Percentiles rank a stretch among this genome's conserved stretches.
Conservation (phyloP, 805 yeast genomes). For the Zygotorulaspora chibaensis region DNA sequence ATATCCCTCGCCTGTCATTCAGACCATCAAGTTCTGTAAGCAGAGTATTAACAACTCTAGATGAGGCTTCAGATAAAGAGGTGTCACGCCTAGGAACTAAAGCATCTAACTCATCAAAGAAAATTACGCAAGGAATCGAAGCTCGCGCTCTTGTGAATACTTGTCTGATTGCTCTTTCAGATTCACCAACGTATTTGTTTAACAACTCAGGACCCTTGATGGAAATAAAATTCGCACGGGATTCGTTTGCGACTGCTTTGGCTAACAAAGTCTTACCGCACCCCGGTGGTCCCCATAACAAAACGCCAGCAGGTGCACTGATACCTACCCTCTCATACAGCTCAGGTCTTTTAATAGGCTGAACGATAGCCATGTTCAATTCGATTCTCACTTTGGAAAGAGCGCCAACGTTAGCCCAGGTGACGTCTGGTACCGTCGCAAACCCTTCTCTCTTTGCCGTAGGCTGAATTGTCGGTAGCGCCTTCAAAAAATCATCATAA, state of each 20-base stretch:
- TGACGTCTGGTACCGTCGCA: conserved; percentile 96
- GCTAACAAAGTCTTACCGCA: conserved; percentile 97
- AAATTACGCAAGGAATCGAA: conserved; percentile 88
- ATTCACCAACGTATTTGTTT: conserved; percentile 94
- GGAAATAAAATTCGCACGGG: conserved; percentile 91
- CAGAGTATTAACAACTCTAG: conserved; percentile 90
- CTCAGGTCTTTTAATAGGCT: conserved; percentile 91
- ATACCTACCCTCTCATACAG: conserved; percentile 87
- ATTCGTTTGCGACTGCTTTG: conserved; percentile 96
- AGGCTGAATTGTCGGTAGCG: conserved; percentile 92
- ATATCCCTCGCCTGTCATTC: conserved; percentile 87
- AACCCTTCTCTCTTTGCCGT: conserved; percentile 98
- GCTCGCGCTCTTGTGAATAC: conserved; percentile 91
- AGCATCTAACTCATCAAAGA: conserved; percentile 95
- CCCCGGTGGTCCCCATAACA: conserved; percentile 99
- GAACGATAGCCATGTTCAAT: conserved; percentile 94
- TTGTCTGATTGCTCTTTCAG: conserved; percentile 89
- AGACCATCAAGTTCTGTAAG: conserved; percentile 94
- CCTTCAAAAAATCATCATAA: conserved; percentile 74
- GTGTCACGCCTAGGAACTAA: conserved; percentile 91
- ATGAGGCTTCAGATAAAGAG: conserved; percentile 79
- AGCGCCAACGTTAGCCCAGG: conserved; percentile 96
- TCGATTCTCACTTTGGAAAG: conserved; percentile 75
- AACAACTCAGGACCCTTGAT: conserved; percentile 93
- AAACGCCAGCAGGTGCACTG: conserved; percentile 93